Base-by-base conservation (phyloP, 495 filamentous ascomycete species). In the Trypethelium eluteriae region DNA sequence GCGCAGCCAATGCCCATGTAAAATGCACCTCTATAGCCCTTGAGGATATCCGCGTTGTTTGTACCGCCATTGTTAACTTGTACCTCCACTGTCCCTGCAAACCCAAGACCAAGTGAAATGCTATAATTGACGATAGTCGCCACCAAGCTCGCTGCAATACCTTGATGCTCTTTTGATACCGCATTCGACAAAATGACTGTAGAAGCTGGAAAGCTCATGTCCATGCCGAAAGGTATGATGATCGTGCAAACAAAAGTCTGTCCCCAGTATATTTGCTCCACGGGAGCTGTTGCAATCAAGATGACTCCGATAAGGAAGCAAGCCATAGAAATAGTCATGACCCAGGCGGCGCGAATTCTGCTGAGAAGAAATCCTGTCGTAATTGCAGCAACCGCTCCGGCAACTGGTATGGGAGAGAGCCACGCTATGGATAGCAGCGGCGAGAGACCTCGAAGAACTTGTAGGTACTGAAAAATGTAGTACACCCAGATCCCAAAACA, bases 111-210 rank as follows among this genome's bases (percentile, higher is more conserved):
- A n/a, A 89, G 70, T 0, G 81, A 83, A 64, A 90, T 87, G 56
- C 78, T 81, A 67, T 89, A 90, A 66, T 89, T 88, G 61, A 89
- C 82, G 5, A 85, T 76, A 0, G 86, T 89, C 53, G 78, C 85
- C 14, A 89, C 83, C 34, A 92, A 73, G n/a, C 79, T 82, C 0
- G 84, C 85, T 3, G 83, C 85, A 10, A 88, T 77, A 7, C 87
- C 87, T 72, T 90, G 86, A 70, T 88, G 82, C 63, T 86, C 79
- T 46, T 78, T 79, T 5, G 76, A 76, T 64, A 89, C 77, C 7
- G 79, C 75, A 67, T 87, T 82, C 62, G 79, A 83, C 11, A 89
- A 76, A 25, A 90, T 78, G 2, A 90, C 75, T 3, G 82, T 86
- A 0, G 77, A 78, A n/a, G 81, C 79, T 0, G 85, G 84, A 66